A percentile compares a stretch with the other conserved stretches of the same genome.
Conservation (phyloP, 371 early-diverging fungal species). For the Phascolomyces articulosus region DNA sequence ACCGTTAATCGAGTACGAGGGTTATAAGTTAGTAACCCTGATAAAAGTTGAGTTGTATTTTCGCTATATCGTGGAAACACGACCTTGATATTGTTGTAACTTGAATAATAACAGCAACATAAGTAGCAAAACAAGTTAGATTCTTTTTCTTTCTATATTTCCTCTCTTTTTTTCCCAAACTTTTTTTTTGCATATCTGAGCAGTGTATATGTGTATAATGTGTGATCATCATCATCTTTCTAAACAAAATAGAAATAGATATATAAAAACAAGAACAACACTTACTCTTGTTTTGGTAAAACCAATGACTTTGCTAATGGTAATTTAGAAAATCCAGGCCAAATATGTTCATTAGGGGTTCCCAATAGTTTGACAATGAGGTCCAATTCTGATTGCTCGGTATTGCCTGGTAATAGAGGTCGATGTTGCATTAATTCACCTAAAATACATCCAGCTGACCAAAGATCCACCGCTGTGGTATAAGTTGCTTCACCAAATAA, state of each 20-base stretch:
- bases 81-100: conserved; percentile 58
- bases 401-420: conserved; percentile 87
- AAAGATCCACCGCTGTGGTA: conserved; percentile 87
- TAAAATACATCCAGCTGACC: conserved; percentile 88
- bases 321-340: conserved; percentile 73
- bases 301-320: conserved; percentile 59
- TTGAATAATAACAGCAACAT: too few species aligned
- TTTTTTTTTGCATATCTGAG: too few species aligned
- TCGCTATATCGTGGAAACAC: conserved; percentile 65
- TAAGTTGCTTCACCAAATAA: conserved; percentile 82
- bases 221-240: too few species aligned
- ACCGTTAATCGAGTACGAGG: conserved; percentile 78
- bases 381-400: conserved; percentile 76
- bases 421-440: conserved; percentile 75
- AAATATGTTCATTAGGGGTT: conserved; percentile 77
- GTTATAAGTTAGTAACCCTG: conserved; percentile 78
- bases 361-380: conserved; percentile 80
- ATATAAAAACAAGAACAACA: neutral
- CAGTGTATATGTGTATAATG: too few species aligned
- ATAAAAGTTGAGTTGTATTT: conserved; percentile 72
- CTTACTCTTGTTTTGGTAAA: conserved; percentile 59
- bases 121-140: neutral
- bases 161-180: too few species aligned
- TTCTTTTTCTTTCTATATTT: too few species aligned
- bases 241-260: too few species aligned